Evolutionary conservation across 2,329 filamentous ascomycete genomes (phyloP).

Genomic region (Claviceps monticola): DNA sequence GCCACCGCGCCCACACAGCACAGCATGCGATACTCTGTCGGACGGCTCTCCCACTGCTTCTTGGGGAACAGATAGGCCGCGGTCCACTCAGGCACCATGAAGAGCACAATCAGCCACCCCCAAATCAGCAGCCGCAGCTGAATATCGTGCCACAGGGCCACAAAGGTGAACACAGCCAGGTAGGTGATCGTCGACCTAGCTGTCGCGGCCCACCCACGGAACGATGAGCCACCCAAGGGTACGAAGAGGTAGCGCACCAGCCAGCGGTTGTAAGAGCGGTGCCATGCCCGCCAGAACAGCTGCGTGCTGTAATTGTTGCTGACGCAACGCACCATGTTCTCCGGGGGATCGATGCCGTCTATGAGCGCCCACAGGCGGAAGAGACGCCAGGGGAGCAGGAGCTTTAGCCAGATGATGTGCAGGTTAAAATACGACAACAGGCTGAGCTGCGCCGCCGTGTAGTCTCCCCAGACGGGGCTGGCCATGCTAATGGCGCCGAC

Average conservation of each 20-base stretch:
- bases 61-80: slow-evolving; percentile 59
- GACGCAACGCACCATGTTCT: slow-evolving; percentile 97
- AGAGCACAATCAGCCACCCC: slow-evolving; percentile 93
- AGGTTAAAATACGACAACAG: slow-evolving; percentile 93
- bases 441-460: slow-evolving; percentile 75
- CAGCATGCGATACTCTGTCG: slow-evolving; percentile 63
- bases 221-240: slow-evolving; percentile 62
- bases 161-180: slow-evolving; percentile 83
- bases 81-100: slow-evolving; percentile 79
- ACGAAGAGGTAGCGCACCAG: slow-evolving; percentile 87
- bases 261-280: slow-evolving; percentile 91
- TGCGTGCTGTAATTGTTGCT: slow-evolving; percentile 86
- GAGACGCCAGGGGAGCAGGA: slow-evolving; percentile 93
- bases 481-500: slow-evolving; percentile 83
- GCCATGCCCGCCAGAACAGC: slow-evolving; percentile 93
- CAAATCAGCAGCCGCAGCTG: slow-evolving; percentile 80
- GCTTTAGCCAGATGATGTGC: slow-evolving; percentile 94
- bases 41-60: slow-evolving; percentile 53
- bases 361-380: slow-evolving; percentile 92
- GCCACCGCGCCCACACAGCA: slow-evolving; percentile 68
- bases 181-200: slow-evolving; percentile 59
- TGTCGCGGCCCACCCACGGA: slow-evolving; percentile 28
- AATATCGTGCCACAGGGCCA: slow-evolving; percentile 96
- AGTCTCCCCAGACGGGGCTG: slow-evolving; percentile 64
- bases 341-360: slow-evolving; percentile 85